Base-by-base conservation (phyloP, 495 filamentous ascomycete species). In the Aspergillus leporis region DNA sequence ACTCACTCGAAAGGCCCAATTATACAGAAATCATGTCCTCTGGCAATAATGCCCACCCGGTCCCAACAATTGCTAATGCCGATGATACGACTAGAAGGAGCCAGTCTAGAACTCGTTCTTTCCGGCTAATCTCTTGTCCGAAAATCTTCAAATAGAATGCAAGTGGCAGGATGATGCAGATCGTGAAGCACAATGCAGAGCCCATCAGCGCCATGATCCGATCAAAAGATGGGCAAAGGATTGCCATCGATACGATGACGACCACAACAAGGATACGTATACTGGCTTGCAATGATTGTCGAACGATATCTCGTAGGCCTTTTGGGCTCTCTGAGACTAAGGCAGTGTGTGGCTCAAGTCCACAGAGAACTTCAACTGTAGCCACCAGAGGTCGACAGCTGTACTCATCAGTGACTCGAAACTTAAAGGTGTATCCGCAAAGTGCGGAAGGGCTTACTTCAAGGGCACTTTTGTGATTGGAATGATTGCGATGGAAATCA, bases 61-160 rank as follows among this genome's bases (percentile, higher is more conserved):
- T 98, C 14, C 93, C 92, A 21, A 93, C 71, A 38, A 85, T 59
- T 14, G 89, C 93, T 69, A 97, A 68, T 31, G 86, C 65, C 7
- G 82, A 78, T 28, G 87, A 92, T 40, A 89, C 60, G 7, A 84
- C 71, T 64, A 97, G 88, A 67, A 97, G 70, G 57, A 78, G 68
- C 80, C 85, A 92, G 65, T 88, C 83, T 28, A 91, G 63, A 3
- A 84, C 67, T 59, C 83, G 84, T 67, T 97, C 91, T 41, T 69
- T 64, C 4, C 67, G 66, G n/a, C 76, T 72, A 51, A 98, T 85
- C 63, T 96, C 86, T 25, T 85, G 78, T n/a, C 86, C 86, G 70
- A 97, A 98, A 22, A 98, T 87, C 76, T 93, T 96, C 55, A 98
- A 76, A 68, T 98, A 90, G 66, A 98, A 98, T 21, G 90, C 81